Evolutionary conservation across 2,329 filamentous ascomycete genomes (phyloP).

Genomic region (Diaporthe vaccinii): DNA sequence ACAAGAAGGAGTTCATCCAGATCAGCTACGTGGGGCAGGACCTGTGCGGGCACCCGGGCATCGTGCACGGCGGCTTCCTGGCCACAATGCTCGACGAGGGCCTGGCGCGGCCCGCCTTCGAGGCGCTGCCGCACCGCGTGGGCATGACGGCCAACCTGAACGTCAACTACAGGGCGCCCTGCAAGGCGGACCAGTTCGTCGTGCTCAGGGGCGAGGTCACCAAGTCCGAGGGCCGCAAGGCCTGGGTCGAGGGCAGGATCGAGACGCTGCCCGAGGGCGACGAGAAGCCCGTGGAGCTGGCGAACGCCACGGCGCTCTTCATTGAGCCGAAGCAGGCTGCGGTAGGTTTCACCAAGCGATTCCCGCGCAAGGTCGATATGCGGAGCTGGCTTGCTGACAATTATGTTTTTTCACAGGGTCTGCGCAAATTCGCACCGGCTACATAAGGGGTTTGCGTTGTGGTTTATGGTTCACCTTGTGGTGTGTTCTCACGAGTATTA

Average conservation of each 20-base stretch:
- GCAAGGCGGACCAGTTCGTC: conserved; percentile 80
- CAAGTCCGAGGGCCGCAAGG: conserved; percentile 92
- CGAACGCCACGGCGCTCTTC: conserved; percentile 88
- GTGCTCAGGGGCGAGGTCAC: conserved; percentile 84
- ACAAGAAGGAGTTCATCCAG: conserved; percentile 72
- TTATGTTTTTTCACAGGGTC: conserved; percentile 11
- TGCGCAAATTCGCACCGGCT: conserved; percentile 25
- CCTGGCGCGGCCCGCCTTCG: conserved; percentile 88
- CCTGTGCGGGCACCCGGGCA: conserved; percentile 89
- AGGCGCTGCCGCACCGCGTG: conserved; percentile 86
- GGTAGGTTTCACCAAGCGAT: conserved; percentile 61
- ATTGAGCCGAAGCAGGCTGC: conserved; percentile 88
- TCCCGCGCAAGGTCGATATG: neutral
- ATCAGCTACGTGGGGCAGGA: conserved; percentile 83
- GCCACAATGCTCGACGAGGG: conserved; percentile 96
- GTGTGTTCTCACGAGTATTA: conserved; percentile 24
- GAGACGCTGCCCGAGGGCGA: conserved; percentile 79
- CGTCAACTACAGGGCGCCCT: conserved; percentile 85
- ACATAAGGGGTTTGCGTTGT: conserved; percentile 35
- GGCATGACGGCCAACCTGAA: conserved; percentile 89
- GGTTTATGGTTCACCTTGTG: neutral
- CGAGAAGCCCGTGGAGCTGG: conserved; percentile 76
- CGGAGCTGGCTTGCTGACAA: conserved; percentile 16
- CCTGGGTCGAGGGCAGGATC: conserved; percentile 90
- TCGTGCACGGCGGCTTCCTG: conserved; percentile 90